phyloP scores from a whole-genome alignment of 805 yeast genomes.

The Suhomyces sp. region DNA sequence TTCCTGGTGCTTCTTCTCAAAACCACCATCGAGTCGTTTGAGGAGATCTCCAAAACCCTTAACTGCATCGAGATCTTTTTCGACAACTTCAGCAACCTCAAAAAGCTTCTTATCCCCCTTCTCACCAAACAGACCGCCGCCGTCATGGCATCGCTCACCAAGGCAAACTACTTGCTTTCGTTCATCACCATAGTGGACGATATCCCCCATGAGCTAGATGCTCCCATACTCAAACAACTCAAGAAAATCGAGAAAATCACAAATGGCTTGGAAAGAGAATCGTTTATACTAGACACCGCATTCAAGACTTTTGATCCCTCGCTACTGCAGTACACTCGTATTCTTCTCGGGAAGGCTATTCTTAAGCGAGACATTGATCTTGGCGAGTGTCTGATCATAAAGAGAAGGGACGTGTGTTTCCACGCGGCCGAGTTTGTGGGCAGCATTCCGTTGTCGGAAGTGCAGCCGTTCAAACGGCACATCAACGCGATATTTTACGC shows the following conservation, averaged over 20 bases:
- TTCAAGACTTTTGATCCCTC: constrained; percentile 33
- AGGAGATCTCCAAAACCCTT: constrained; percentile 20
- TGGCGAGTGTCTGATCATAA: constrained; percentile 31
- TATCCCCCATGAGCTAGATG: constrained; percentile 17
- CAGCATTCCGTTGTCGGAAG: constrained; percentile 39
- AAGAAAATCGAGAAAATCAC: constrained; percentile 38
- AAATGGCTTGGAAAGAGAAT: constrained; percentile 35
- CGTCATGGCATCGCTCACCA: constrained; percentile 24
- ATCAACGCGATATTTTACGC: constrained; percentile 20
- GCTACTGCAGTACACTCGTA: constrained; percentile 34
- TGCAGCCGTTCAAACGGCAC: constrained; percentile 21
- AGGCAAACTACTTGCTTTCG: constrained; percentile 25
- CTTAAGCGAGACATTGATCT: constrained; percentile 30
- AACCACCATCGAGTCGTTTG: constrained; percentile 12
- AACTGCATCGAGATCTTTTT: constrained; percentile 40
- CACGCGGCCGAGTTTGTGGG: constrained; percentile 44
- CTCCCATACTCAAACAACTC: constrained; percentile 26
- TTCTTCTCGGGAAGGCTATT: constrained; percentile 40
- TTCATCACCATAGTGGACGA: constrained; percentile 33
- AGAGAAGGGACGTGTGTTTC: constrained; percentile 36
- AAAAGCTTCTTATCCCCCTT: constrained; percentile 32
- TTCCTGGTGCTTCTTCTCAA: constrained; percentile 11
- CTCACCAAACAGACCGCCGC: constrained; percentile 31
- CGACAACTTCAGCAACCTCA: constrained; percentile 35
- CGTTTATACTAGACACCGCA: constrained; percentile 25